Evolutionary conservation across 1,139 yeast species (phyloP), one percentile per base, ranked within the genome.

Genomic region (Saccharomyces hybrid): DNA sequence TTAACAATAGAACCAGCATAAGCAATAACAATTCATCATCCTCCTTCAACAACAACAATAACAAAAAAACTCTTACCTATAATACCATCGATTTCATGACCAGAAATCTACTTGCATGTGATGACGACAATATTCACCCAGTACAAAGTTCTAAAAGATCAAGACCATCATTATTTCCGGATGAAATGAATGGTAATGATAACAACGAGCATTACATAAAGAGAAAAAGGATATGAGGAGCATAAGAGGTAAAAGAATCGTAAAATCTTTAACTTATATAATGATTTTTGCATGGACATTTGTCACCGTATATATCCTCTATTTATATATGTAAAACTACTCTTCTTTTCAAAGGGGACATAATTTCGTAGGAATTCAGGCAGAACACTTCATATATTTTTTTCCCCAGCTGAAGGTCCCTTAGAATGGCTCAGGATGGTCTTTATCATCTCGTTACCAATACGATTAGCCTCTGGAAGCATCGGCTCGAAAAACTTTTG

Each of bases 401-500:
- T 4, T 38, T 16, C 9, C 20, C 3, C n/a, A 9, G 44, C 7
- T 4, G 13, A 38, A 38, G 8, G 32, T 46, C 49, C 53, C 26
- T 61, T 59, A 14, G 64, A 59, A 56, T 66, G 68, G n/a, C 61
- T 61, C 14, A 84, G 73, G 50, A 91, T 91, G n/a, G 91, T 88
- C 67, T 81, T 83, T 59, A 93, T 88, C 99, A 93, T 93, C 61
- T 88, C 96, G 71, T 93, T 93, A n/a, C 99, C 98, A 50, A 90
- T 77, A 47, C 80, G 81, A 62, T 85, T 88, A 11, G 98, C 98
- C 62, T 90, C 97, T 4, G 88, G 83, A 56, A 91, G 80, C 88
- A 86, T 90, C 6, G 91, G 95, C 56, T 79, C 75, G 73, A 93
- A 93, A 70, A 88, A 93, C 31, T 75, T 68, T 66, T 90, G 97